phyloP scores from a whole-genome alignment of 148 eudicot genomes.

The Pharnaceum exiguum region DNA sequence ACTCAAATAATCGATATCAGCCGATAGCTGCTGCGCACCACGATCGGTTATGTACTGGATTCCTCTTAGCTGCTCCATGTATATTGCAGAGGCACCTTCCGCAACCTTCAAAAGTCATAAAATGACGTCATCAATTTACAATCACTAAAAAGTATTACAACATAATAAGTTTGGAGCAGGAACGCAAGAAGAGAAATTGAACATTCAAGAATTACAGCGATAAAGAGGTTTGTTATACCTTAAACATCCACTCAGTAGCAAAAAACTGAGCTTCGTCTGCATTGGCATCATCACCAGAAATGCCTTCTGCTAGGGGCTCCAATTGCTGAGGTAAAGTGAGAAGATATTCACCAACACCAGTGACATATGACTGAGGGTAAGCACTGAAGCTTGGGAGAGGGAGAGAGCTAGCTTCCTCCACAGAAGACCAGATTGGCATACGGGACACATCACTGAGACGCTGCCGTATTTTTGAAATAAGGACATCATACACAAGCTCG shows the following conservation, averaged over 20 bases:
- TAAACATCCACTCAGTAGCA: slow-evolving; percentile 83
- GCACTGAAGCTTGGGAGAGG: slow-evolving; percentile 92
- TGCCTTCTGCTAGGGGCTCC: slow-evolving; percentile 94
- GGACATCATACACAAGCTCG: slow-evolving; percentile 93
- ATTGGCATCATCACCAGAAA: slow-evolving; percentile 67
- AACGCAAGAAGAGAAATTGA: not conserved
- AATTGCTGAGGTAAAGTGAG: slow-evolving; percentile 93
- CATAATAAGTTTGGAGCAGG: not conserved
- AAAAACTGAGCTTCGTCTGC: slow-evolving; percentile 84
- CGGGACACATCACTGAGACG: slow-evolving; percentile 73
- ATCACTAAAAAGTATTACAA: not conserved
- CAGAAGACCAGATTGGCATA: slow-evolving; percentile 79
- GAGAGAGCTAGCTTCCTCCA: slow-evolving; percentile 66
- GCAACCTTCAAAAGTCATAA: slow-evolving; percentile 53
- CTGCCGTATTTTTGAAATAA: slow-evolving; percentile 82
- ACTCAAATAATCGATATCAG: slow-evolving; percentile 81
- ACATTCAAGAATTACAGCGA: not conserved
- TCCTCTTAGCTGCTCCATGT: slow-evolving; percentile 86
- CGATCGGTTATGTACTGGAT: slow-evolving; percentile 84
- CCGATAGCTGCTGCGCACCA: slow-evolving; percentile 91
- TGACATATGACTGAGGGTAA: slow-evolving; percentile 80
- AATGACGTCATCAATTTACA: not conserved
- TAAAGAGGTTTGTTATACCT: slow-evolving; percentile 40
- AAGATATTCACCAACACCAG: slow-evolving; percentile 93
- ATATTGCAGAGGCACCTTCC: slow-evolving; percentile 90